phyloP scores from a whole-genome alignment of 2,329 filamentous ascomycete species.

The Apiospora pterosperma region DNA sequence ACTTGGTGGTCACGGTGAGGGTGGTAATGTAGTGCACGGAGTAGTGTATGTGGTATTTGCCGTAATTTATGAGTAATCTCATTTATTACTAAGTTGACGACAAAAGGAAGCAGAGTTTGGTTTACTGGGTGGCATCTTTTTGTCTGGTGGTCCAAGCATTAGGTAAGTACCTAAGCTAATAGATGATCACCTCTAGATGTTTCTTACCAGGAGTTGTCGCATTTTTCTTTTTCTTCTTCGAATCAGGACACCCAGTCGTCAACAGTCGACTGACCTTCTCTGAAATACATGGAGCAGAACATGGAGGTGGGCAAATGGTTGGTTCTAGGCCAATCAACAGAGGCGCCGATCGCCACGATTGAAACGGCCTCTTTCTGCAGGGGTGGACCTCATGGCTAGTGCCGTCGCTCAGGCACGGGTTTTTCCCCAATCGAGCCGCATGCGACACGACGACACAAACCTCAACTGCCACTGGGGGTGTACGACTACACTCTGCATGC shows the following conservation, averaged over 20 bases:
- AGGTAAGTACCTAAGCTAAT: too few relatives aligned
- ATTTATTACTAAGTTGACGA: background rate
- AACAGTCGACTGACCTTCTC: background rate
- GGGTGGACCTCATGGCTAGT: background rate
- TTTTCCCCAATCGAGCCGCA: constrained; percentile 2
- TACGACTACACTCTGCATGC: too few relatives aligned
- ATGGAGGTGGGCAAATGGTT: background rate
- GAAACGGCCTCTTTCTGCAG: constrained; percentile 5
- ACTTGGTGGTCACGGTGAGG: background rate
- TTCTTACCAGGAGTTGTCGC: background rate
- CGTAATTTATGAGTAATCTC: background rate
- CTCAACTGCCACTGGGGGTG: background rate
- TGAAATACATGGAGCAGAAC: background rate
- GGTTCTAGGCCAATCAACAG: constrained; percentile 3
- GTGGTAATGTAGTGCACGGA: background rate
- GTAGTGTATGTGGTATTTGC: background rate
- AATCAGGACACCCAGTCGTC: background rate
- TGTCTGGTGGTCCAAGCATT: too few relatives aligned
- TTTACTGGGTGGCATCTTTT: background rate
- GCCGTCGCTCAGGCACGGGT: background rate
- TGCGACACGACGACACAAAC: background rate
- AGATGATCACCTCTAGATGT: background rate
- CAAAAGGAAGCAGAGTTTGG: background rate
- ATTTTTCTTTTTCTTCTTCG: background rate
- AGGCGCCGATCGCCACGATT: constrained; percentile 4